Evolutionary conservation across 768 basidiomycete species (phyloP).

Genomic region (Plicaturopsis crispa): DNA sequence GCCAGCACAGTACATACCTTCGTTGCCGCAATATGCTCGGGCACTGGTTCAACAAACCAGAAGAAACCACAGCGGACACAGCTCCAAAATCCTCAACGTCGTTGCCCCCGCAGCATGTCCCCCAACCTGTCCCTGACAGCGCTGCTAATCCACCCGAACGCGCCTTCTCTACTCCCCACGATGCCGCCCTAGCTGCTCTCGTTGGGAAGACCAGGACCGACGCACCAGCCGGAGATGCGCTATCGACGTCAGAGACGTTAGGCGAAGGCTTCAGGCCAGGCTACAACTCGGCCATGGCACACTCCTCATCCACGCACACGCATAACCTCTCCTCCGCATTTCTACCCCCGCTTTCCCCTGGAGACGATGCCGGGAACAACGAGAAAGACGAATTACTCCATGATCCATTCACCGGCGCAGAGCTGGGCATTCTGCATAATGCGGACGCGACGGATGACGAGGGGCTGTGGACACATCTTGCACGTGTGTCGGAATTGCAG

Average conservation of each 20-base stretch:
- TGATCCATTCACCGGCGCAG: constrained; percentile 24
- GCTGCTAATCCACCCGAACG: neutral
- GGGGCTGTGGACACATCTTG: constrained; percentile 37
- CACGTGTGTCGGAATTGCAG: constrained; percentile 37
- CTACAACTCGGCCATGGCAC: neutral
- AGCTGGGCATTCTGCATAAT: constrained; percentile 11
- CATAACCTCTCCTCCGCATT: constrained; percentile 2
- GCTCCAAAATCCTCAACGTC: neutral
- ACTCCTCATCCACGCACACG: neutral
- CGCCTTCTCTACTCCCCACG: constrained; percentile 31
- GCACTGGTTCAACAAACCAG: neutral
- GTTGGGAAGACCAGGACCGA: constrained; percentile 13
- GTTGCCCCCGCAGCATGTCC: neutral
- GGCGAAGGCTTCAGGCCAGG: no score
- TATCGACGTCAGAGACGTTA: no score
- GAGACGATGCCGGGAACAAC: constrained; percentile 9
- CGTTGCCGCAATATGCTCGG: no score
- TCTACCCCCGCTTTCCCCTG: constrained; percentile 1
- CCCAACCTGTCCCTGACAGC: neutral
- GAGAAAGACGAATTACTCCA: no score
- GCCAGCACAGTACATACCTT: no score
- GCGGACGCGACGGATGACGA: constrained; percentile 16
- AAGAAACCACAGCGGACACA: neutral
- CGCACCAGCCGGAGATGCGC: constrained; percentile 12
- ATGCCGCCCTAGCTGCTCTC: constrained; percentile 32